Evolutionary conservation across 2,329 filamentous ascomycete genomes (phyloP).

Genomic region (Colletotrichum agaves): DNA sequence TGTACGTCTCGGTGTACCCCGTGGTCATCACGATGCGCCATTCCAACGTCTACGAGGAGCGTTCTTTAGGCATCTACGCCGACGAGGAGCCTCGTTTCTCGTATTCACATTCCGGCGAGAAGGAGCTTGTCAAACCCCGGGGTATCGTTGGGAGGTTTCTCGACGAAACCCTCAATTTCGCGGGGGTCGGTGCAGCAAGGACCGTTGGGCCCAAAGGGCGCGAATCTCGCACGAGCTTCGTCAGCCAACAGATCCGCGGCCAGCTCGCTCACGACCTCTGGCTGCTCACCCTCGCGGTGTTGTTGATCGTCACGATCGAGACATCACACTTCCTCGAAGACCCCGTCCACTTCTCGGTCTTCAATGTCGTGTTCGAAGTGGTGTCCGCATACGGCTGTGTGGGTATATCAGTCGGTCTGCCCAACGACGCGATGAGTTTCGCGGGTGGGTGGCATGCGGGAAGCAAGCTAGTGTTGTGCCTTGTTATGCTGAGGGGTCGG

Average conservation of each 20-base stretch:
- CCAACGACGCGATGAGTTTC: constrained; percentile 64
- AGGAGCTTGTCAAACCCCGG: constrained; percentile 41
- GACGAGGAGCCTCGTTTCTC: constrained; percentile 42
- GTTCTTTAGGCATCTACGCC: constrained; percentile 69
- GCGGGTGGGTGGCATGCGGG: constrained; percentile 63
- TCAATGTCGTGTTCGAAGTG: constrained; percentile 70
- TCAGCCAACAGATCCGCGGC: constrained; percentile 68
- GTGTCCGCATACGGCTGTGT: constrained; percentile 70
- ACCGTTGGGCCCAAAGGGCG: constrained; percentile 36
- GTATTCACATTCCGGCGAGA: constrained; percentile 1
- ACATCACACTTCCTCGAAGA: constrained; percentile 62
- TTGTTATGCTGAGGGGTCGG: constrained; percentile 66
- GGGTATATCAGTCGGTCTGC: constrained; percentile 68
- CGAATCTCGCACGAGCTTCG: constrained; percentile 57
- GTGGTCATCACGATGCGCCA: constrained; percentile 73
- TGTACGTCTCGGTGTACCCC: constrained; percentile 74
- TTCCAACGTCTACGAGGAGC: constrained; percentile 78
- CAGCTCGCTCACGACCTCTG: constrained; percentile 76
- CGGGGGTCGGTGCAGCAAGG: constrained; percentile 55
- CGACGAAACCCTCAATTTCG: constrained; percentile 45
- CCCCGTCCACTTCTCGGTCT: constrained; percentile 65
- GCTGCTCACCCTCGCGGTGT: constrained; percentile 70
- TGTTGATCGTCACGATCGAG: constrained; percentile 71
- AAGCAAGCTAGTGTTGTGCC: constrained; percentile 67
- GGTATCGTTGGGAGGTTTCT: constrained; percentile 43